phyloP scores from a whole-genome alignment of 306 rosid species.

The Dryas octopetala region DNA sequence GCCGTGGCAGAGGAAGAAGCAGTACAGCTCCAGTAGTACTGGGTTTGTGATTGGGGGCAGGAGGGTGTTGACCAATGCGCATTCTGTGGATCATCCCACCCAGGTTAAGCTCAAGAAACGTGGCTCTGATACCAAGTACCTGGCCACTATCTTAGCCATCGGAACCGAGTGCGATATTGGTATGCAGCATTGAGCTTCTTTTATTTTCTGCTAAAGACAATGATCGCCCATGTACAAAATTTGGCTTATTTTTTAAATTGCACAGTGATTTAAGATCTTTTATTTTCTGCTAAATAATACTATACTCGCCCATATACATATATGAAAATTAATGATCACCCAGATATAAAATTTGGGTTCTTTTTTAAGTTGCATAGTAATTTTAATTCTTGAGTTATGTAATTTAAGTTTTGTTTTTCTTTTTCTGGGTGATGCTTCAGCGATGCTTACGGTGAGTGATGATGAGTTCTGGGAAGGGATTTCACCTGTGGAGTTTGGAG shows the following conservation, averaged over 20 bases:
- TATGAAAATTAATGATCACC: too few relatives aligned
- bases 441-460: conserved; percentile 71
- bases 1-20: conserved; percentile 89
- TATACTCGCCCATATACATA: too few relatives aligned
- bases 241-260: too few relatives aligned
- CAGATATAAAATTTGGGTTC: background rate
- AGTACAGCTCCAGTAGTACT: conserved; percentile 69
- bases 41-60: conserved; percentile 69
- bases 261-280: too few relatives aligned
- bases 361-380: background rate
- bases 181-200: conserved; percentile 6
- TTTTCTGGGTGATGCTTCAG: conserved; percentile 43
- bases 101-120: conserved; percentile 85
- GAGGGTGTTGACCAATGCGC: conserved; percentile 79
- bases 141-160: conserved; percentile 80
- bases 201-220: background rate
- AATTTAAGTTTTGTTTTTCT: background rate
- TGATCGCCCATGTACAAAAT: too few relatives aligned
- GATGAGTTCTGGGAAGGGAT: conserved; percentile 88
- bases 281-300: too few relatives aligned
- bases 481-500: conserved; percentile 75
- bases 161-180: conserved; percentile 84
- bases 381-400: too few relatives aligned
- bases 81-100: conserved; percentile 72
- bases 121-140: conserved; percentile 78